Percentiles rank a stretch among this genome's conserved stretches.
Conservation (phyloP, 225 moss, liverwort and hornwort genomes). For the Straminergon stramineum region DNA sequence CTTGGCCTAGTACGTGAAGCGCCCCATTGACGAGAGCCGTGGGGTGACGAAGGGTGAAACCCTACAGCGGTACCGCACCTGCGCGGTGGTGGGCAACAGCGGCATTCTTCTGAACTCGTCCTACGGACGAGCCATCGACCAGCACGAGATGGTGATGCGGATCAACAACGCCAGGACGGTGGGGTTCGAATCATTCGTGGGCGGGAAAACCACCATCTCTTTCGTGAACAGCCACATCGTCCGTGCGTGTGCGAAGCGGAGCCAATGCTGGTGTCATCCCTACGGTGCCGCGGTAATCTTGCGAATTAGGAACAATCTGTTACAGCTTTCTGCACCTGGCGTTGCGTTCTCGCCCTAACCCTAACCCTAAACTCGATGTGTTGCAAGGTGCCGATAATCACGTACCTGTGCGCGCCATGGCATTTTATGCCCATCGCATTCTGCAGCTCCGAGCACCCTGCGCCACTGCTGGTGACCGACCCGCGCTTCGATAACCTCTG, state of each 20-base stretch:
- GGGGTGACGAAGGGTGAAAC: neutral
- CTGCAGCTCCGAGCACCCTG: constrained; percentile 26
- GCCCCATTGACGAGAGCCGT: constrained; percentile 35
- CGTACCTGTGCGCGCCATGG: constrained; percentile 45
- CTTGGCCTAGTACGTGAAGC: constrained; percentile 24
- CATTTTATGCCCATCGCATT: constrained; percentile 42
- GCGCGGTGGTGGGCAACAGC: constrained; percentile 73
- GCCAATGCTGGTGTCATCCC: constrained; percentile 44
- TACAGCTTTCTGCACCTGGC: neutral
- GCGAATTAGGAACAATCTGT: neutral
- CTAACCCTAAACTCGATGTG: neutral
- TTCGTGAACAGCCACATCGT: constrained; percentile 66
- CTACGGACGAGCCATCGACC: constrained; percentile 35
- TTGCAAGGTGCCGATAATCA: constrained; percentile 45
- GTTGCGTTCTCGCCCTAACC: neutral
- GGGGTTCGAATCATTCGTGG: constrained; percentile 20
- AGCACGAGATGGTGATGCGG: constrained; percentile 60
- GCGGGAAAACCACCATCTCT: constrained; percentile 44
- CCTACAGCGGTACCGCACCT: constrained; percentile 32
- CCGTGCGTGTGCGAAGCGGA: constrained; percentile 11
- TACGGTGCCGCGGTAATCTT: constrained; percentile 21
- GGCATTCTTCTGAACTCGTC: constrained; percentile 35
- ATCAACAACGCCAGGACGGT: constrained; percentile 44
- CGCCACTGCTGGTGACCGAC: constrained; percentile 49
- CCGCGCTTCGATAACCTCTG: constrained; percentile 49